These are phyloP conservation scores for Boletellus ananas DNA, from an alignment of 768 basidiomycete species.

Conservation along the genomic window DNA sequence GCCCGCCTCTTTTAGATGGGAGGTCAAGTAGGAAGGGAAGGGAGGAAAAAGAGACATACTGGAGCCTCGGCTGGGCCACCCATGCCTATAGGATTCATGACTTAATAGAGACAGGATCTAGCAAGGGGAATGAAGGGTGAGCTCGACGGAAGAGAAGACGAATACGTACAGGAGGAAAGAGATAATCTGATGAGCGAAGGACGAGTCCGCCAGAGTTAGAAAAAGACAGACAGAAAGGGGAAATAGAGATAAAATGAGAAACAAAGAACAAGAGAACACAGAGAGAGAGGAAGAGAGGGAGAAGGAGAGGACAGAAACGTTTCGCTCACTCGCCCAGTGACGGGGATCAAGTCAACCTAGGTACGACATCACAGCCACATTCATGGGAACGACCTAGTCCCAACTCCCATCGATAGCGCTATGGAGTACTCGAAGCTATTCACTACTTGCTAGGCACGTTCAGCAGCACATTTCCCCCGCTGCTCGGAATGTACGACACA, in stretches of 20 bases:
- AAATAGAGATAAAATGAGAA: slow-evolving; percentile 31
- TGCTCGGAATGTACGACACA: slow-evolving; percentile 85
- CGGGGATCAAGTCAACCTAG: slow-evolving; percentile 20
- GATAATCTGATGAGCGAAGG: slow-evolving; percentile 39
- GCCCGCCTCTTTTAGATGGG: slow-evolving; percentile 65
- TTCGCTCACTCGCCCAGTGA: slow-evolving; percentile 21
- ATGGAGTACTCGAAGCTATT: background rate
- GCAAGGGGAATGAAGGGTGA: slow-evolving; percentile 10
- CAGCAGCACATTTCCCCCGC: slow-evolving; percentile 75
- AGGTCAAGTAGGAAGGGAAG: background rate
- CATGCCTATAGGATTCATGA: slow-evolving; percentile 75
- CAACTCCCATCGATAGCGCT: background rate
- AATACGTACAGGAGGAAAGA: slow-evolving; percentile 33
- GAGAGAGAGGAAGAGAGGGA: slow-evolving; percentile 19
- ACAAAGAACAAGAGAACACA: slow-evolving; percentile 29
- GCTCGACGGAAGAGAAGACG: slow-evolving; percentile 5
- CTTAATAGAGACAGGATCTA: slow-evolving; percentile 42
- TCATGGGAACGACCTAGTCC: slow-evolving; percentile 20
- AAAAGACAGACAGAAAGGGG: slow-evolving; percentile 35
- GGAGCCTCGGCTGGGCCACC: slow-evolving; percentile 69
- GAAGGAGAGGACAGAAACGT: slow-evolving; percentile 6
- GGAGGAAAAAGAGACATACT: slow-evolving; percentile 42
- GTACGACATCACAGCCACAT: slow-evolving; percentile 21
- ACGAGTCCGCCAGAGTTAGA: slow-evolving; percentile 33
- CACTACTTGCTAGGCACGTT: slow-evolving; percentile 62